Evolutionary conservation across 1,139 yeast genomes (phyloP).

Genomic region (Kluyveromyces sp.): DNA sequence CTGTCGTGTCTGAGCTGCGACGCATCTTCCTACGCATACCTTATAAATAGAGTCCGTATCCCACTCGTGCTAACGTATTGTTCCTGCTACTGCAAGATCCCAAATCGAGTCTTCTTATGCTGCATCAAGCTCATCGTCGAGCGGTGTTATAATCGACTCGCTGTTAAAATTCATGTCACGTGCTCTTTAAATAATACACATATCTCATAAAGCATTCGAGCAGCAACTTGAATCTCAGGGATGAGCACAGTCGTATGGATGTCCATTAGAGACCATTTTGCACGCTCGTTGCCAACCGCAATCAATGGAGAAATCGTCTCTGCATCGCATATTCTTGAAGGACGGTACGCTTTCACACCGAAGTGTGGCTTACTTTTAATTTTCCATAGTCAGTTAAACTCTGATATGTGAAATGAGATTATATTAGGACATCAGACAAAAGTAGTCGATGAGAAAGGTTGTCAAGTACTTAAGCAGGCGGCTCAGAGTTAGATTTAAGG

Average conservation of each 20-base stretch:
- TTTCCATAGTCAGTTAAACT: no score
- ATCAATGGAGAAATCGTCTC: not conserved
- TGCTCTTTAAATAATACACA: no score
- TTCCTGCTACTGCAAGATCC: no score
- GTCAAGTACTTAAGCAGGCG: not conserved
- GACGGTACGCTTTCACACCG: not conserved
- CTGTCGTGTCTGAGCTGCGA: constrained; percentile 66
- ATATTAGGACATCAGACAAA: not conserved
- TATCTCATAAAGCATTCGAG: no score
- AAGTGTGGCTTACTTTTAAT: not conserved
- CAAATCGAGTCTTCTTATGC: no score
- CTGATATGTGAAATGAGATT: not conserved
- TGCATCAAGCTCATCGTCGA: not conserved
- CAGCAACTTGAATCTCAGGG: no score
- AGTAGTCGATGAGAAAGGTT: not conserved
- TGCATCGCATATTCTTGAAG: not conserved
- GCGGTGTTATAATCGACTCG: no score
- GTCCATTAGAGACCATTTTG: no score
- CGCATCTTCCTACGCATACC: not conserved
- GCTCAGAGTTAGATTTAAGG: not conserved
- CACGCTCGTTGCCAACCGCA: not conserved
- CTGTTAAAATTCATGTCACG: not conserved
- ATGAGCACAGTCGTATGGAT: no score
- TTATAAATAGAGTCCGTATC: not conserved
- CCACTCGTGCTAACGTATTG: no score